phyloP scores from a whole-genome alignment of 2,329 filamentous ascomycete genomes.

The Blastomyces parvus region DNA sequence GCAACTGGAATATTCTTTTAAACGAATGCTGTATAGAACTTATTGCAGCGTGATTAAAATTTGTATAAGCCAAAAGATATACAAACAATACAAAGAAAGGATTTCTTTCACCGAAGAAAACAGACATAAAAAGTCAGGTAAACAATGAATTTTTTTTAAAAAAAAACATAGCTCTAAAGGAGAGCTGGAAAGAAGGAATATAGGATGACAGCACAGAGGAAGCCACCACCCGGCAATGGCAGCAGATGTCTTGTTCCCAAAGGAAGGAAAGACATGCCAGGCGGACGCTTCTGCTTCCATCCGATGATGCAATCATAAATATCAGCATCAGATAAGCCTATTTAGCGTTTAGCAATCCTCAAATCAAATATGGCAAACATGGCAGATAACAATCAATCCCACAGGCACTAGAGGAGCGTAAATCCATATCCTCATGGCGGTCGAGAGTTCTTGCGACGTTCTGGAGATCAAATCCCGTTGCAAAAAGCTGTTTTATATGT shows the following conservation, averaged over 20 bases:
- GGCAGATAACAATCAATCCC: too few species aligned
- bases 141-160: too few species aligned
- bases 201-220: neutral
- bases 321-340: neutral
- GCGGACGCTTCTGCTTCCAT: neutral
- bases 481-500: neutral
- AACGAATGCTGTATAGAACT: neutral
- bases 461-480: neutral
- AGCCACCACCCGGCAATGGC: too few species aligned
- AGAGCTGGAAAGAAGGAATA: neutral
- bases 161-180: neutral
- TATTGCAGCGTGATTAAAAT: neutral
- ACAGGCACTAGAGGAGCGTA: too few species aligned
- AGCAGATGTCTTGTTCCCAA: neutral
- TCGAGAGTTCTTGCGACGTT: too few species aligned
- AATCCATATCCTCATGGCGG: too few species aligned
- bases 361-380: too few species aligned
- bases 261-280: neutral
- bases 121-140: neutral
- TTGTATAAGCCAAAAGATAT: neutral
- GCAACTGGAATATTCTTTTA: neutral
- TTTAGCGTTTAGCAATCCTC: too few species aligned
- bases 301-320: neutral
- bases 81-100: neutral
- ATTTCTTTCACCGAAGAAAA: neutral